Percentiles rank a stretch among this genome's conserved stretches.
Conservation (phyloP, 352 stramenopile genomes). For the Discostella stelligera region DNA sequence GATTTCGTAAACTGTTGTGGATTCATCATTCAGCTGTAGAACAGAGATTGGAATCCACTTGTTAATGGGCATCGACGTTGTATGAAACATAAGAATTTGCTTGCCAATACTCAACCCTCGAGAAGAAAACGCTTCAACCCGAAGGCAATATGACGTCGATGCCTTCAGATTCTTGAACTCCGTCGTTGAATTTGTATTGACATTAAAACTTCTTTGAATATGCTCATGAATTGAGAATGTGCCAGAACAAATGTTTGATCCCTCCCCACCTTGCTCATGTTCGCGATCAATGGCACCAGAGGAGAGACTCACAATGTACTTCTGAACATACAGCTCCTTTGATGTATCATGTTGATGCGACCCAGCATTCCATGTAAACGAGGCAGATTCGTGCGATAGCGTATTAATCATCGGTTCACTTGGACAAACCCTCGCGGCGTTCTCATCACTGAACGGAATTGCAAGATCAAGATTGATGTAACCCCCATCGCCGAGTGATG, state of each 20-base stretch:
- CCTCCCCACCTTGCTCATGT: background rate
- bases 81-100: slow-evolving; percentile 9
- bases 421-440: background rate
- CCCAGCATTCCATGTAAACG: slow-evolving; percentile 25
- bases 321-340: slow-evolving; percentile 28
- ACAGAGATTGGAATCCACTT: slow-evolving; percentile 25
- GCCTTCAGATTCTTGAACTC: slow-evolving; percentile 9
- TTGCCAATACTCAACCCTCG: slow-evolving; percentile 16
- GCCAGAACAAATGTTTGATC: background rate
- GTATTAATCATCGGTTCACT: background rate
- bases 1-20: background rate
- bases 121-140: slow-evolving; percentile 34
- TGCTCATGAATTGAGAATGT: slow-evolving; percentile 1
- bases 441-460: background rate
- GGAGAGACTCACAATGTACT: slow-evolving; percentile 15
- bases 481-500: background rate
- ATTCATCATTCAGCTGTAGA: background rate
- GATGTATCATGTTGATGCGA: slow-evolving; percentile 13
- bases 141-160: slow-evolving; percentile 29
- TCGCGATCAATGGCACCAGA: background rate
- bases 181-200: slow-evolving; percentile 24
- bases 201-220: slow-evolving; percentile 13
- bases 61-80: slow-evolving; percentile 22
- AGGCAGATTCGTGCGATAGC: slow-evolving; percentile 18
- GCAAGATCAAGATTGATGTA: slow-evolving; percentile 23